phyloP scores from a whole-genome alignment of 805 yeast genomes.

The Saccharomyces jurei region DNA sequence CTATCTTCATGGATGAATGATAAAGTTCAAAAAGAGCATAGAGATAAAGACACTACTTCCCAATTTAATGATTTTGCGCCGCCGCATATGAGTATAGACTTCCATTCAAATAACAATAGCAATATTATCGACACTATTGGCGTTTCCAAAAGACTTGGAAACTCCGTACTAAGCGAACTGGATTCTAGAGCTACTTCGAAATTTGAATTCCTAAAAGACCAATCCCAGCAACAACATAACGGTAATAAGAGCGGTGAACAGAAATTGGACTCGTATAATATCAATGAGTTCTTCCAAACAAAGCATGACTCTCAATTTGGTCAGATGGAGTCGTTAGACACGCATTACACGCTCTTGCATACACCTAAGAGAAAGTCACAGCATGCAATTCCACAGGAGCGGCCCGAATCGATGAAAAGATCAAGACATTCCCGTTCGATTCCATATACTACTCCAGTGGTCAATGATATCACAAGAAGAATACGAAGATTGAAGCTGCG shows the following conservation, averaged over 20 bases:
- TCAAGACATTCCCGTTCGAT: constrained; percentile 1
- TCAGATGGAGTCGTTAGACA: constrained; percentile 29
- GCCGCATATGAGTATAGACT: not conserved
- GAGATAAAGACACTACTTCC: not conserved
- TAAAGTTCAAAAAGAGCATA: constrained; percentile 1
- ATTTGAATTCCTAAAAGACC: constrained; percentile 9
- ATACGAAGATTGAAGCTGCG: constrained; percentile 21
- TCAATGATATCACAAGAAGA: constrained; percentile 22
- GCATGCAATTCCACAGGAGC: not conserved
- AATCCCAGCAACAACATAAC: constrained; percentile 2
- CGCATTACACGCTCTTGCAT: constrained; percentile 22
- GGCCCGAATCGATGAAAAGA: constrained; percentile 6
- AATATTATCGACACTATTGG: constrained; percentile 20
- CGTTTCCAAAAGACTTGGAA: constrained; percentile 29
- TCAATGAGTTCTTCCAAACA: constrained; percentile 10
- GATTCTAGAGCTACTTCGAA: constrained; percentile 28
- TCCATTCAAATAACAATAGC: constrained; percentile 16
- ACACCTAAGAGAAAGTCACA: constrained; percentile 9
- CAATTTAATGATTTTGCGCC: not conserved
- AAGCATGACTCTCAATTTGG: constrained; percentile 22
- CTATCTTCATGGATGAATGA: constrained; percentile 11
- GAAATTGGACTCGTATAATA: not conserved
- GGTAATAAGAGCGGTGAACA: not conserved
- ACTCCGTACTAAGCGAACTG: constrained; percentile 29
- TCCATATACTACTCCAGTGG: constrained; percentile 1